Conservation (phyloP, 805 yeast species). For the Candida endomychidarum region DNA sequence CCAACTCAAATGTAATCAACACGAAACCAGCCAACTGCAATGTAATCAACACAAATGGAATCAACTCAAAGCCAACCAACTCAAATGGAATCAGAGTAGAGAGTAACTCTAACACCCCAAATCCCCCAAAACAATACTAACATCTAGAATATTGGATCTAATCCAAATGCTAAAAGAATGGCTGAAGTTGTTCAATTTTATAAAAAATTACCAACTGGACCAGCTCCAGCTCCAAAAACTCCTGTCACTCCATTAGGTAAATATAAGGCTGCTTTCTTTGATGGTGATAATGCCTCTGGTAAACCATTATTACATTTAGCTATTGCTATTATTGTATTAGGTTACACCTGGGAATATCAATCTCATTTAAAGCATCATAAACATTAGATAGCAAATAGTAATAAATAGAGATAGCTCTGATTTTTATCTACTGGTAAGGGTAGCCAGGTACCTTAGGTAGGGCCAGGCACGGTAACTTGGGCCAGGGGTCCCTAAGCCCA, state of each 20-base stretch:
- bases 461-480: no score
- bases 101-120: no score
- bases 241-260: conserved; percentile 63
- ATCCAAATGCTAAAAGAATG: conserved; percentile 97
- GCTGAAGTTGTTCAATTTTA: conserved; percentile 92
- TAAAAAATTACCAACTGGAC: conserved; percentile 93
- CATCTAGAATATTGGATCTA: conserved; percentile 80
- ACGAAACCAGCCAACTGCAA: no score
- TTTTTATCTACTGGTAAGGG: no score
- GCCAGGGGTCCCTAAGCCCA: no score
- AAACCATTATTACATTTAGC: conserved; percentile 80
- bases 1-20: no score
- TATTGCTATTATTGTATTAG: conserved; percentile 63
- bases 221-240: conserved; percentile 74
- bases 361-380: conserved; percentile 65
- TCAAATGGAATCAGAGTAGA: neutral
- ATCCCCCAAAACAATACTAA: conserved; percentile 18
- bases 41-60: no score
- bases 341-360: conserved; percentile 92
- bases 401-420: no score
- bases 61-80: no score
- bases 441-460: no score
- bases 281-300: conserved; percentile 81
- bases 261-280: conserved; percentile 84
- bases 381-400: conserved; percentile 20